Base-by-base conservation (phyloP, 179 eudicot genomes). In the Beta lomatogona region DNA sequence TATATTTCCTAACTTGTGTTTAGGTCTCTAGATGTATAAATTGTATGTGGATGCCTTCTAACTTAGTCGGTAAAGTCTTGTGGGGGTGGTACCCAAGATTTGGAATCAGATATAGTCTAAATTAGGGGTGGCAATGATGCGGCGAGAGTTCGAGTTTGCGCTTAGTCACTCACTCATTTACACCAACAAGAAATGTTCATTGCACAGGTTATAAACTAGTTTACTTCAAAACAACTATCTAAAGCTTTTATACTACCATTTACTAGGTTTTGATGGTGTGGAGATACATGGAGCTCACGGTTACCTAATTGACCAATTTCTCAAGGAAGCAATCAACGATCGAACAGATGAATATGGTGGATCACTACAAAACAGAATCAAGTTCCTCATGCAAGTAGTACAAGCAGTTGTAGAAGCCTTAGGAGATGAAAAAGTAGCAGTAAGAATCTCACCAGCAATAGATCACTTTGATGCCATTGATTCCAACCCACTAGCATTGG, bases 241-340 rank as follows among this genome's bases (percentile, higher is more conserved):
- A 48, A 48, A 48, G 18, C 5, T 44, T 18, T 0, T 1, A 25
- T 21, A 25, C 25, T 44, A 72, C 12, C 18, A 5, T 53, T 52
- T 13, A 63, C 57, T 86, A 93, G 97, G 97, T 41, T 94, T 94
- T 82, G 97, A 94, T 83, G 98, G 98, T 1, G 81, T 92, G 58
- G 97, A 94, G 83, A 90, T 92, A 66, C 94, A 92, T 45, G 93
- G 90, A 59, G 97, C 95, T 19, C 94, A 92, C 44, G 97, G 98
- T 31, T 91, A 94, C 91, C 86, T 94, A 69, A 86, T 94, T 14
- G 98, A 94, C 41, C 97, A 94, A 81, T 94, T 92, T 81, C 67
- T 90, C 36, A 94, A 94, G 79, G 92, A 91, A 58, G 91, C 89
- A 8, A 89, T 94, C 85, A 94, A 94, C 66, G 93, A 91, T 25